Conservation (phyloP, 345 rosid species). For the Microthlaspi erraticum region DNA sequence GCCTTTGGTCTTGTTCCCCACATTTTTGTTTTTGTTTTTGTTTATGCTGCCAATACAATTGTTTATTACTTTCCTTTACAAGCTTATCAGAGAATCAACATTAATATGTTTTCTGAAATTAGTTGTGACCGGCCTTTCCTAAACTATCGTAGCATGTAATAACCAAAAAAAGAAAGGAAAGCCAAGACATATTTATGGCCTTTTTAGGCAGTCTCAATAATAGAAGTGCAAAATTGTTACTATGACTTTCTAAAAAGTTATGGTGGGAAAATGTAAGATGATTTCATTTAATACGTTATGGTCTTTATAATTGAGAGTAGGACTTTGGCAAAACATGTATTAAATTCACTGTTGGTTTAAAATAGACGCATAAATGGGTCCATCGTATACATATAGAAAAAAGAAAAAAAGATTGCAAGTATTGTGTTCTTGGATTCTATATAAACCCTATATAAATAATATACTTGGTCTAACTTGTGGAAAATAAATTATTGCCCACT, state of each 20-base stretch:
- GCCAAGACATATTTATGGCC: neutral
- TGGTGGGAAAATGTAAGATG: neutral
- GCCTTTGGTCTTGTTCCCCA: conserved; percentile 11
- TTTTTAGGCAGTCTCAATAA: neutral
- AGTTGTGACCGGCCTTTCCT: neutral
- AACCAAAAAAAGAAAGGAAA: neutral
- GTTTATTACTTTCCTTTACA: neutral
- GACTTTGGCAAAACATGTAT: conserved; percentile 30
- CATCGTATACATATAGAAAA: conserved; percentile 10
- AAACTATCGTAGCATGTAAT: neutral
- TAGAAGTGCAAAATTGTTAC: neutral
- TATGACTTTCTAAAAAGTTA: neutral
- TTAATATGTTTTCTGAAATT: conserved; percentile 6
- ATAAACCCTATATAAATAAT: conserved; percentile 43
- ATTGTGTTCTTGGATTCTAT: conserved; percentile 41
- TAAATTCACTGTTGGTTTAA: conserved; percentile 28
- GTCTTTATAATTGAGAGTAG: conserved; percentile 18
- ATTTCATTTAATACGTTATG: conserved; percentile 23
- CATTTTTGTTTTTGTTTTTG: neutral
- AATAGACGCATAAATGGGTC: conserved; percentile 38
- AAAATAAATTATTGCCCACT: conserved; percentile 33
- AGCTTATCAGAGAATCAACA: conserved; percentile 18
- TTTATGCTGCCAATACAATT: neutral
- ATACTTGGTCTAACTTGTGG: conserved; percentile 36
- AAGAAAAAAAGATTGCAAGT: conserved; percentile 9